Percentiles rank a stretch among this genome's conserved stretches.
phyloP scores from a whole-genome alignment of 2,329 filamentous ascomycete genomes.

The Leptodontidium sp. region DNA sequence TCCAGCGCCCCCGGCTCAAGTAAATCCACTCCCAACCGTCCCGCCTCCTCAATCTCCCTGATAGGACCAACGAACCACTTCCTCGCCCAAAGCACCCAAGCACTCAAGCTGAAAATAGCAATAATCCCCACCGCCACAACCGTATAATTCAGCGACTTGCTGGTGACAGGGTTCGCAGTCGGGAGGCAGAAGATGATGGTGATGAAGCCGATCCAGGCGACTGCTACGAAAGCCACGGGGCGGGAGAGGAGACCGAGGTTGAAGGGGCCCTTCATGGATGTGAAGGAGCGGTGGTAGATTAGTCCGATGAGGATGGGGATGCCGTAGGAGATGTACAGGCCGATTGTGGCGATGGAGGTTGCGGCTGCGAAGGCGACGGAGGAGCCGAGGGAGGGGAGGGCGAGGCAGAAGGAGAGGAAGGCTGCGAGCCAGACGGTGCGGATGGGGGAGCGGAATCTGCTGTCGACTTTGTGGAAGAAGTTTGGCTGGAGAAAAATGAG shows the following conservation, averaged over 20 bases:
- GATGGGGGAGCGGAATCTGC: constrained; percentile 57
- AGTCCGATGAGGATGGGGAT: constrained; percentile 63
- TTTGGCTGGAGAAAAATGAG: constrained; percentile 46
- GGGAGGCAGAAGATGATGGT: constrained; percentile 66
- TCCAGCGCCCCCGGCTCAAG: constrained; percentile 41
- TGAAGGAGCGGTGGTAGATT: constrained; percentile 59
- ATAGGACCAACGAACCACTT: constrained; percentile 65
- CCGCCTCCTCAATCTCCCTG: constrained; percentile 59
- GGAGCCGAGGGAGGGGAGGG: constrained; percentile 62
- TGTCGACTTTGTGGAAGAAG: constrained; percentile 63
- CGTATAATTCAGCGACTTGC: constrained; percentile 66
- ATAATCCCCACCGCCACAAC: constrained; percentile 67
- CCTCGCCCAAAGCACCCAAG: constrained; percentile 61
- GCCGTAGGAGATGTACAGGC: constrained; percentile 65
- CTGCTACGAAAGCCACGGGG: constrained; percentile 56
- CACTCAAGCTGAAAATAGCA: constrained; percentile 53
- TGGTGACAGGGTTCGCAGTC: constrained; percentile 61
- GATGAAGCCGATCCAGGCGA: constrained; percentile 62
- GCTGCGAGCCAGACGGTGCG: constrained; percentile 65
- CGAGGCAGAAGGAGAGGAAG: constrained; percentile 61
- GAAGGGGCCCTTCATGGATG: constrained; percentile 61
- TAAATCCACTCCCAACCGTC: constrained; percentile 57
- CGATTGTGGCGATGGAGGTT: constrained; percentile 65
- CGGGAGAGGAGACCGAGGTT: constrained; percentile 57
- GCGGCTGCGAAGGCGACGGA: constrained; percentile 64